Evolutionary conservation across 768 basidiomycete species (phyloP).

Genomic region (Termitomyces sp.): DNA sequence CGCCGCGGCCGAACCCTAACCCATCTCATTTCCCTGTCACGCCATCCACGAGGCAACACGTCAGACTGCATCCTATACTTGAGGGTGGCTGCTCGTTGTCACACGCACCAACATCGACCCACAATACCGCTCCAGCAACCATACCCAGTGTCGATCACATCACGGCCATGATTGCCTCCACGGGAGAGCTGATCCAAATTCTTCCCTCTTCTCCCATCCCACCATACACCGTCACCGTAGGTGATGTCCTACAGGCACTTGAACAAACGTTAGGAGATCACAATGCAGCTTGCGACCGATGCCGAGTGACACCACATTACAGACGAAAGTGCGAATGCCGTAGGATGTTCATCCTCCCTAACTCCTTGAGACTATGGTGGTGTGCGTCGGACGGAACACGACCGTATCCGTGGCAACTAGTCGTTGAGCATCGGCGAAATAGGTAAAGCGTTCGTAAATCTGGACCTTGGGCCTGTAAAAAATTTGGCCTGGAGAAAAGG

Average conservation of each 20-base stretch:
- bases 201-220: background rate
- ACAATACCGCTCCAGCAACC: slow-evolving; percentile 3
- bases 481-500: background rate
- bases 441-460: background rate
- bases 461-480: background rate
- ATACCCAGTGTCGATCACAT: slow-evolving; percentile 8
- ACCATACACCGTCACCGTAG: slow-evolving; percentile 3
- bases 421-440: slow-evolving; percentile 1
- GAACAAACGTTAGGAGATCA: background rate
- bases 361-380: slow-evolving; percentile 6
- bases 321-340: background rate
- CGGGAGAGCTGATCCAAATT: slow-evolving; percentile 6
- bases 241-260: slow-evolving; percentile 11
- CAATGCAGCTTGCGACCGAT: background rate
- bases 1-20: background rate
- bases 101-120: background rate
- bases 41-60: background rate
- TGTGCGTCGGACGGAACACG: background rate
- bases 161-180: background rate
- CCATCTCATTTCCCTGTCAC: background rate
- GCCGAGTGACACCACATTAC: background rate
- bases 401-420: slow-evolving; percentile 12
- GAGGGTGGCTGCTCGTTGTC: background rate
- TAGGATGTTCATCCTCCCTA: background rate
- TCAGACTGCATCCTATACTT: slow-evolving; percentile 3